phyloP scores from a whole-genome alignment of 495 filamentous ascomycete species.

The Penicillium lagena region DNA sequence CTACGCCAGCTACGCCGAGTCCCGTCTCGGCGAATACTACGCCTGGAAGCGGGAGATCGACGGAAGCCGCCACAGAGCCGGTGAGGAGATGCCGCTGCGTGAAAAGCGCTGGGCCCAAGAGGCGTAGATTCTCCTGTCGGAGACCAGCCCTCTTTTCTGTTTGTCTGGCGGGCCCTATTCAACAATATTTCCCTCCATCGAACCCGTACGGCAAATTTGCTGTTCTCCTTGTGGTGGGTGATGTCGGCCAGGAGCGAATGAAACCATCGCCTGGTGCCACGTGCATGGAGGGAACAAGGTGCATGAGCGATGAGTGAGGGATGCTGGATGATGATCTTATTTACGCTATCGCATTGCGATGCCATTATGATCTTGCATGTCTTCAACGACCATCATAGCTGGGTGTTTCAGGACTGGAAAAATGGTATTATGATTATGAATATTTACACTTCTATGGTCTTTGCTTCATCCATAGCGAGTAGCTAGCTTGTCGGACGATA shows the following conservation, averaged over 20 bases:
- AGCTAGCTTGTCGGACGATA: too few species aligned
- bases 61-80: conserved; percentile 48
- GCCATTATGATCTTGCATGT: not conserved
- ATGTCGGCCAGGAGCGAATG: too few species aligned
- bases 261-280: too few species aligned
- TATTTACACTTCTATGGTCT: too few species aligned
- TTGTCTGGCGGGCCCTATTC: not conserved
- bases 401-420: conserved; percentile 5
- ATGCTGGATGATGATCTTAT: not conserved
- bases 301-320: not conserved
- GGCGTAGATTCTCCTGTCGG: conserved; percentile 11
- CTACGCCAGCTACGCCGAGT: conserved; percentile 86
- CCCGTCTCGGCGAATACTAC: conserved; percentile 87
- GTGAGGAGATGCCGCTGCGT: conserved; percentile 60
- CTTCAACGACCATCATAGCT: not conserved
- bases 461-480: too few species aligned
- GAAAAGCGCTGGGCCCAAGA: conserved; percentile 78
- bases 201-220: too few species aligned
- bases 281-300: too few species aligned
- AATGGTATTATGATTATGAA: conserved; percentile 19
- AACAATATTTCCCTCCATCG: too few species aligned
- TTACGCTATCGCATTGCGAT: not conserved
- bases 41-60: conserved; percentile 78
- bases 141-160: not conserved
- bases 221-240: too few species aligned